Evolutionary conservation across 1,139 yeast species (phyloP).

Genomic region (Nakaseomyces sp.): DNA sequence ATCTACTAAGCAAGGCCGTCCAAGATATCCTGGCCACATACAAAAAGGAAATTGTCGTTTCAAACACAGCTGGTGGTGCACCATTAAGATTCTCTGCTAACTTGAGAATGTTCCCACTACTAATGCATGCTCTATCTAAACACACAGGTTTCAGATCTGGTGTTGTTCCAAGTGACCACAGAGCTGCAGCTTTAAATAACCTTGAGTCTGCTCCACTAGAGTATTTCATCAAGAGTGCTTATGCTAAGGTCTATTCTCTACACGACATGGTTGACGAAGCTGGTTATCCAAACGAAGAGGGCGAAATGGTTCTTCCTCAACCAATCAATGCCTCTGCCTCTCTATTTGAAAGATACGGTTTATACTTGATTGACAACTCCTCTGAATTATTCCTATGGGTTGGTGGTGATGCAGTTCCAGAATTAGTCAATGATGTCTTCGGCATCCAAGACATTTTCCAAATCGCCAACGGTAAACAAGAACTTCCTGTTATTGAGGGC

Average conservation of each 20-base stretch:
- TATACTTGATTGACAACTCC: constrained; percentile 86
- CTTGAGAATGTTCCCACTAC: constrained; percentile 84
- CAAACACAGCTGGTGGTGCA: constrained; percentile 80
- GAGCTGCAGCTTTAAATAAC: constrained; percentile 81
- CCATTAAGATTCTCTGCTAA: constrained; percentile 85
- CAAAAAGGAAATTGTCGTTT: constrained; percentile 84
- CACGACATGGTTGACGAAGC: constrained; percentile 92
- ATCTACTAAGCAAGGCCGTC: constrained; percentile 54
- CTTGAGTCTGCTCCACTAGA: constrained; percentile 77
- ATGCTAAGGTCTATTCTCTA: constrained; percentile 81
- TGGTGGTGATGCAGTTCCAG: constrained; percentile 93
- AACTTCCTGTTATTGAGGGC: constrained; percentile 72
- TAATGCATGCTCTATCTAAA: constrained; percentile 74
- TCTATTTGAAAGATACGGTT: constrained; percentile 75
- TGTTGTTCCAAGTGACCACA: constrained; percentile 84
- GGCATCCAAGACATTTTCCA: constrained; percentile 65
- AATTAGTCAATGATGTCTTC: constrained; percentile 77
- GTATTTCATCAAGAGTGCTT: constrained; percentile 70
- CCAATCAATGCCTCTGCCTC: constrained; percentile 74
- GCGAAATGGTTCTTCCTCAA: constrained; percentile 76
- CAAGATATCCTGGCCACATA: constrained; percentile 71
- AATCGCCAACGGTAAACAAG: constrained; percentile 77
- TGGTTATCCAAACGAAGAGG: constrained; percentile 68
- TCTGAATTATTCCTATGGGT: constrained; percentile 87
- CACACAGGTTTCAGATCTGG: constrained; percentile 80